Evolutionary conservation across 495 filamentous ascomycete species (phyloP), one percentile per base, ranked within the genome.

Genomic region (Penicillium coprophilum): DNA sequence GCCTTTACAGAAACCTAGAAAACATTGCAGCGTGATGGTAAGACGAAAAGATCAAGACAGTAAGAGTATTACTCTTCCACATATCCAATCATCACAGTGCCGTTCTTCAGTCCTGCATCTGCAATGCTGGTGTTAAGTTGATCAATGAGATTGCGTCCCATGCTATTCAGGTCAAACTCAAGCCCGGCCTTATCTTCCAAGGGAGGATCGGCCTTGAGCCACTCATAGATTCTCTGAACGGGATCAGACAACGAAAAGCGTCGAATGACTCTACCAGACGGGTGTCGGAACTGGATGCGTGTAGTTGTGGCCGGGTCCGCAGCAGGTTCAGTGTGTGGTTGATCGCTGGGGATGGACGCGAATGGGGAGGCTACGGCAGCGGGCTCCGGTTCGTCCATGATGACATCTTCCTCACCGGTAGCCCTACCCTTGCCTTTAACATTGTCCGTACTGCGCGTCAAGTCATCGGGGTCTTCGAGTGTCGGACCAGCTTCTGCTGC

Each of bases 81-180:
- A 63, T 87, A 95, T 66, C 96, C 94, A 38, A 98, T 86, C 88
- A 95, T 96, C 34, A 98, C 85, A 0, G 89, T 96, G 13, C 85
- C 91, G 62, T 93, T 93, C 74, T 89, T 92, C 59, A 98, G 68
- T 2, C 94, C 91, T 1, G 92, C 92, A 66, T 91, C 87, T 51
- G 83, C 82, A 45, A 98, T 88, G 19, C 84, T 91, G 52, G 81
- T 70, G 39, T 87, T 82, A 10, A 96, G 74, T 34, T 76, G 67
- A 6, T 89, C 87, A 45, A 96, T 89, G 53, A 98, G 67, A 60
- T 97, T 91, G 63, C 80, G 85, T 38, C 91, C 89, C 77, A 90
- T 81, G 17, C 80, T 82, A 64, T 91, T 88, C 53, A 98, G 80
- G 62, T 96, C 94, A 72, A 98, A 97, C 45, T 82, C 80, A 19